Evolutionary conservation across 805 yeast genomes (phyloP), one percentile per base, ranked within the genome.

Genomic region (Hanseniaspora occidentalis): DNA sequence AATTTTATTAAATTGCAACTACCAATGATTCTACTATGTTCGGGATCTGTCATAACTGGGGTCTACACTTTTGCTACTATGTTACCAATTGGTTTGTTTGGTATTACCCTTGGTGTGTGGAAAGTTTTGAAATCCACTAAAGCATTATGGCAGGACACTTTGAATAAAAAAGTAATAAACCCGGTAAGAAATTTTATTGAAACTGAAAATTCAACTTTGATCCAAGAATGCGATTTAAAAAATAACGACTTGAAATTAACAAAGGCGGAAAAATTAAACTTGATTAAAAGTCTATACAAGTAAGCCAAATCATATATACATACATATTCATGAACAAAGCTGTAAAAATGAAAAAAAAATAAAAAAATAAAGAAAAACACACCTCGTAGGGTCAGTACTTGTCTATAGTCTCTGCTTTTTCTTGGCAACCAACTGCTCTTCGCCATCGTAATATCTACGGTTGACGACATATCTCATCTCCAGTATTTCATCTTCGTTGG

Each of bases 111-210:
- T 18, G 65, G 65, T 0, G 49, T 59, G 36, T 55, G 53, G 35
- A 57, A 55, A 40, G 53, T 60, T 14, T 49, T 58, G n/a, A 50
- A 51, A 23, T 34, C 43, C 8, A 59, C 64, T 62, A 44, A 54
- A 7, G 18, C 47, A 36, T 42, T 60, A 21, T 37, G 47, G 29
- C 33, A 42, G 13, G 41, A 35, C 9, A 40, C 39, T 31, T 22
- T 40, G 34, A 25, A 21, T 16, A 4, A 18, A 33, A 42, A 42
- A 9, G 42, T 49, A 2, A 22, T 41, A 16, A 47, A 47, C 7
- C 42, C 42, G 7, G 36, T 45, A 14, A 46, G 52, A 26, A 37
- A 39, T 20, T 43, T 40, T 20, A 49, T 50, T 21, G 52, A 50
- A 25, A 23, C 18, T 10, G 46, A 45, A 11, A 29, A 29, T 18